Base-by-base conservation (phyloP, 805 yeast genomes). In the Lipomyces mesembrius region DNA sequence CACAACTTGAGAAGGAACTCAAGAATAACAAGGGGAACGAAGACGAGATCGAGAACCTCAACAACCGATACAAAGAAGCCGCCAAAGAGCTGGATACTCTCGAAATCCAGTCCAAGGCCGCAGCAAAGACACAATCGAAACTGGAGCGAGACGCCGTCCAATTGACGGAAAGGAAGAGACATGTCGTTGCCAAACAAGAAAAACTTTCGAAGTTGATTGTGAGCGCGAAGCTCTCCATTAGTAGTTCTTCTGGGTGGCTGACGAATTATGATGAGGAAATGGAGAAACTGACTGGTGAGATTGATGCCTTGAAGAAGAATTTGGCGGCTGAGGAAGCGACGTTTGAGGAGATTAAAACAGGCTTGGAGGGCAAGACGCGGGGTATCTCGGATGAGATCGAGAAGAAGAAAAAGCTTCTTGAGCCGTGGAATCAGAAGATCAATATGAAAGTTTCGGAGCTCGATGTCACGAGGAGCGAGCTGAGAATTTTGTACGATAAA, bases 391-490 rank as follows among this genome's bases (percentile, higher is more conserved):
- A 82, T 8, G 84, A 90, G 73, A 89, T 93, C 61, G 89, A 86
- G 71, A 72, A 74, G 14, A 78, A 87, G 52, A 93, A 91, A 75
- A 82, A 81, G 7, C 82, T 88, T 67, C 78, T 92, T 6, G 93
- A 90, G 71, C 99, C 98, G 0, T 92, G 96, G 93, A 86, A 86
- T 66, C 88, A 84, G 34, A 83, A 86, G 69, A 79, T 92, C 37
- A 87, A 84, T 66, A 83, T 84, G 17, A 87, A 88, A 65, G 86
- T 86, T 63, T 84, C 89, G 14, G 86, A 87, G 57, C 83, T 89
- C 7, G 84, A 87, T 60, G 83, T 91, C n/a, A 84, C 87, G 2
- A 82, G 84, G 61, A 85, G 91, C 7, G 86, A 88, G 67, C 82
- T 91, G n/a, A 85, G 85, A 29, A 82, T 91, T 76, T 74, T 89